These are phyloP conservation scores for Nyctanthes arbortristis DNA, from an alignment of 257 asterid genomes.

Conservation along the genomic window DNA sequence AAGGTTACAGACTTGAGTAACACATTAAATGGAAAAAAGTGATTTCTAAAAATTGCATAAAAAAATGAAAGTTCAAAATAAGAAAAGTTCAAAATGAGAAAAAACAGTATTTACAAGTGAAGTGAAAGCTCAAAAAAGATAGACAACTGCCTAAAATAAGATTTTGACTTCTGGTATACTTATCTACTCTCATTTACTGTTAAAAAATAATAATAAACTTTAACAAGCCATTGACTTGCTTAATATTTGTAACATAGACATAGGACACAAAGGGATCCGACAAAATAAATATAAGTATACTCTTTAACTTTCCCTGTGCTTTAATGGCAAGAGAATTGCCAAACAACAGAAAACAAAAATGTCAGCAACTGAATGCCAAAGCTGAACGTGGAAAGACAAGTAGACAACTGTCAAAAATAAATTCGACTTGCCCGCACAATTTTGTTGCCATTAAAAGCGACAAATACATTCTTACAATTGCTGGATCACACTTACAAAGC, in stretches of 20 bases:
- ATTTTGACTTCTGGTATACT: background rate
- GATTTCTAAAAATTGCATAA: too few species aligned
- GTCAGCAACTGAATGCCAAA: background rate
- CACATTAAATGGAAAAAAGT: too few species aligned
- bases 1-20: background rate
- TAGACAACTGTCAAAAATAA: background rate
- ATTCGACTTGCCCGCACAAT: background rate
- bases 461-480: background rate
- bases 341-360: background rate
- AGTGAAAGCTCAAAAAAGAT: background rate
- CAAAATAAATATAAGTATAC: background rate
- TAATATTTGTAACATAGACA: background rate
- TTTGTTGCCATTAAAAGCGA: background rate
- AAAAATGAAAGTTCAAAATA: too few species aligned
- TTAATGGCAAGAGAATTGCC: background rate
- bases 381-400: background rate
- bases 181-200: background rate
- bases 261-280: background rate
- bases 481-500: background rate
- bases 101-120: background rate
- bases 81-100: too few species aligned
- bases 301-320: background rate
- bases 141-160: background rate
- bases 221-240: background rate
- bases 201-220: background rate